These are phyloP conservation scores for Boletales sp. DNA, from an alignment of 768 basidiomycete genomes.

Conservation along the genomic window DNA sequence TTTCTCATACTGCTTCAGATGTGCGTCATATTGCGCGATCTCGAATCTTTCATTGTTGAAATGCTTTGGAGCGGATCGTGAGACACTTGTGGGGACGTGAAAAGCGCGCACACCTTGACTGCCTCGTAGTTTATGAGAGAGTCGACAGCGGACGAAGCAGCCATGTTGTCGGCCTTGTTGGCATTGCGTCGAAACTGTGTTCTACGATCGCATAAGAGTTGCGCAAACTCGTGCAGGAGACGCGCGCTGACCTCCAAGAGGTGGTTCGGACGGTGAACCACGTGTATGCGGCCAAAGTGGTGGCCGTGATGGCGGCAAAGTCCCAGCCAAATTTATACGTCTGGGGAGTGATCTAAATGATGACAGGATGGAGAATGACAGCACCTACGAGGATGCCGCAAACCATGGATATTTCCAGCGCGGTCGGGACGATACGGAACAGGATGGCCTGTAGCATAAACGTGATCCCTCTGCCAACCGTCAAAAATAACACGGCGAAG, in stretches of 20 bases:
- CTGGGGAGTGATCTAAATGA: constrained; percentile 36
- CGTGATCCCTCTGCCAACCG: constrained; percentile 74
- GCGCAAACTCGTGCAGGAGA: background rate
- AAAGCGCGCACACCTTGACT: constrained; percentile 70
- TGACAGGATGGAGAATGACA: background rate
- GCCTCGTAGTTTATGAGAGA: constrained; percentile 98
- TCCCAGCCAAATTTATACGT: constrained; percentile 98
- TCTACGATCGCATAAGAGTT: constrained; percentile 36
- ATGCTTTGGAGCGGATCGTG: constrained; percentile 48
- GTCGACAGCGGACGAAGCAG: constrained; percentile 90
- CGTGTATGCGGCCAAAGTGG: constrained; percentile 85
- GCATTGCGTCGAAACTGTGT: constrained; percentile 93
- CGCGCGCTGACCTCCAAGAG: constrained; percentile 74
- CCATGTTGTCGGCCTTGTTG: constrained; percentile 95
- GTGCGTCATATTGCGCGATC: constrained; percentile 86
- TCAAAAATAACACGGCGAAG: background rate
- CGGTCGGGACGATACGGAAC: constrained; percentile 94
- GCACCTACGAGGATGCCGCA: constrained; percentile 87
- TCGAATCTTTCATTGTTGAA: constrained; percentile 98
- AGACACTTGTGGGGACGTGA: background rate
- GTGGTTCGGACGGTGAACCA: constrained; percentile 98
- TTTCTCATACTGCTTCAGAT: constrained; percentile 83
- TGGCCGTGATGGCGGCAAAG: constrained; percentile 86
- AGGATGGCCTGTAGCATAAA: constrained; percentile 91
- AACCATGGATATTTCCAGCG: constrained; percentile 92